Conservation (phyloP, 441 rosid genomes). For the Kokia cookei region DNA sequence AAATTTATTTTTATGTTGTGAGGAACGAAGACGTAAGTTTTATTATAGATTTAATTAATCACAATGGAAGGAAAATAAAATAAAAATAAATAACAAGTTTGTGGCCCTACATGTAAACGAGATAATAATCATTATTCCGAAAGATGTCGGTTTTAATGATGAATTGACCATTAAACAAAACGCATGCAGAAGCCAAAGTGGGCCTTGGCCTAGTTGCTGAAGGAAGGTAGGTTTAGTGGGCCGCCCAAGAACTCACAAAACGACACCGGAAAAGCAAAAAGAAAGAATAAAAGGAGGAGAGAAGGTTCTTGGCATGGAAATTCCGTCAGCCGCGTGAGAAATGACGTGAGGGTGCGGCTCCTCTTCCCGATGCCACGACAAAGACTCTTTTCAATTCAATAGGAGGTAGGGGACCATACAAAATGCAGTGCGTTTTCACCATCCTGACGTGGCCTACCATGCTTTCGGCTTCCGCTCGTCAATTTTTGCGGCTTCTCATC, state of each 20-base stretch:
- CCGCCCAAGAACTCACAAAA: slow-evolving; percentile 3
- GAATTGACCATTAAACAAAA: not conserved
- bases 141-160: not conserved
- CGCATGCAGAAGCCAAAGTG: slow-evolving; percentile 12
- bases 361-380: slow-evolving; percentile 2
- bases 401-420: not conserved
- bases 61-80: no score
- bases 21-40: no score
- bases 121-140: not conserved
- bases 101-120: no score
- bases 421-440: not conserved
- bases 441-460: not conserved
- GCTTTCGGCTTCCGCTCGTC: slow-evolving; percentile 12
- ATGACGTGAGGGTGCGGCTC: slow-evolving; percentile 4
- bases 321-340: slow-evolving; percentile 6
- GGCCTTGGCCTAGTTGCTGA: slow-evolving; percentile 6
- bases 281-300: not conserved
- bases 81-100: no score
- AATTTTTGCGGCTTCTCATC: slow-evolving; percentile 8
- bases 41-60: no score
- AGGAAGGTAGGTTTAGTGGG: slow-evolving; percentile 1
- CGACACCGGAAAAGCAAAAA: not conserved
- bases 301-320: not conserved
- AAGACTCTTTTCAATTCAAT: not conserved
- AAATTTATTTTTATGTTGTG: no score